Evolutionary conservation across 2,329 filamentous ascomycete species (phyloP).

Genomic region (Ceratocystis huliohia): DNA sequence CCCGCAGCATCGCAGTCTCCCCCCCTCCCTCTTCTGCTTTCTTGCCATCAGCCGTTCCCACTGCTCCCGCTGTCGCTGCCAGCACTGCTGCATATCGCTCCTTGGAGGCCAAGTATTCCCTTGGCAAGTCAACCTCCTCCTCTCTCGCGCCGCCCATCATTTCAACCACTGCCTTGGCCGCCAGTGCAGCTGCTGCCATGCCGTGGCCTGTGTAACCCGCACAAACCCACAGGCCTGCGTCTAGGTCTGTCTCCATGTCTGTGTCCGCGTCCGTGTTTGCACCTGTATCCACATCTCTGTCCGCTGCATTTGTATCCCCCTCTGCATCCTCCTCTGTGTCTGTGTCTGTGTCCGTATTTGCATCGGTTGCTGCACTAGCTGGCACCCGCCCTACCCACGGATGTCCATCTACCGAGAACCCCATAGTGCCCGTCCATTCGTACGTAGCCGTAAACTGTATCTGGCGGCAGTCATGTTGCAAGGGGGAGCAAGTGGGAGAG

Average conservation of each 20-base stretch:
- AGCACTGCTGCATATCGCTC: conserved; percentile 24
- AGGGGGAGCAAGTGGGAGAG: conserved; percentile 25
- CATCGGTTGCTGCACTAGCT: conserved; percentile 34
- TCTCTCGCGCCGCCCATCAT: conserved; percentile 40
- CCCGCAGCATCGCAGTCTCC: not conserved
- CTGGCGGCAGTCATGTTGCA: conserved; percentile 28
- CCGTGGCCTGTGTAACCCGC: conserved; percentile 63
- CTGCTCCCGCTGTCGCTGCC: not conserved
- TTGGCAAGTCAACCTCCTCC: conserved; percentile 34
- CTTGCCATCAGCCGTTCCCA: not conserved
- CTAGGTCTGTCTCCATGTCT: not conserved
- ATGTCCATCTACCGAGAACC: conserved; percentile 51
- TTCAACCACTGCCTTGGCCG: conserved; percentile 48
- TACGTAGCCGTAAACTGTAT: conserved; percentile 40
- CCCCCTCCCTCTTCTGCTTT: not conserved
- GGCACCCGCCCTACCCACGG: conserved; percentile 64
- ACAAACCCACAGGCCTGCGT: conserved; percentile 46
- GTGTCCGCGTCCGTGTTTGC: no score
- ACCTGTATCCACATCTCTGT: conserved; percentile 13
- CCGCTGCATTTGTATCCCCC: no score
- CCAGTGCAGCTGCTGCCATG: conserved; percentile 60
- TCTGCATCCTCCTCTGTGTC: no score
- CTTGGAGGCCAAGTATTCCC: conserved; percentile 31
- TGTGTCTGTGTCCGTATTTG: no score
- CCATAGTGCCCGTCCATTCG: conserved; percentile 76